Percentiles rank a stretch among this genome's conserved stretches.
phyloP scores from a whole-genome alignment of 2,329 filamentous ascomycete species.

The Trichoderma semiorbis region DNA sequence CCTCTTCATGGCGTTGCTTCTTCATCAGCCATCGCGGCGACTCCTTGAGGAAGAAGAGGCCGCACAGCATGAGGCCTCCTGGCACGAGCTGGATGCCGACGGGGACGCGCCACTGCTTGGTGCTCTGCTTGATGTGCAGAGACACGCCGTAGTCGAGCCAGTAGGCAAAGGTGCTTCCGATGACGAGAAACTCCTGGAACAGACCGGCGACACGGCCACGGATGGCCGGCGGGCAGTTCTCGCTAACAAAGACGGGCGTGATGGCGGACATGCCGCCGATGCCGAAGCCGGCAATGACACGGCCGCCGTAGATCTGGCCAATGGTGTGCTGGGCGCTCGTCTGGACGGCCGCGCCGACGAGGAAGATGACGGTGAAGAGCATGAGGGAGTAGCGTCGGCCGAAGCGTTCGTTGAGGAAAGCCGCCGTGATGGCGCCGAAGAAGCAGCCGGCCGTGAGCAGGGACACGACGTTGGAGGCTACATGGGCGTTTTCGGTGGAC shows the following conservation, averaged over 20 bases:
- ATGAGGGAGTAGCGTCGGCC: conserved; percentile 23
- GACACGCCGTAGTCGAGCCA: conserved; percentile 56
- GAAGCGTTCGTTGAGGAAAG: conserved; percentile 21
- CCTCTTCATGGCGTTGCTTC: conserved; percentile 57
- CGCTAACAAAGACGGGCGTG: conserved; percentile 25
- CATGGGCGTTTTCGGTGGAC: conserved; percentile 18
- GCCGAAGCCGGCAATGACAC: conserved; percentile 25
- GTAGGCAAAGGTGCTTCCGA: conserved; percentile 24
- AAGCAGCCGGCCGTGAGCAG: conserved; percentile 24
- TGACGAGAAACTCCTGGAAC: conserved; percentile 24
- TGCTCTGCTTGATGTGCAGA: conserved; percentile 43
- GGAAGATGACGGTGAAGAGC: conserved; percentile 22
- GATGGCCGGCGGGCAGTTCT: conserved; percentile 20
- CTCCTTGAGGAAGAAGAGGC: conserved; percentile 59
- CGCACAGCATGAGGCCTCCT: conserved; percentile 57
- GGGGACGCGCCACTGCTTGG: conserved; percentile 61
- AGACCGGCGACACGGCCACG: conserved; percentile 25
- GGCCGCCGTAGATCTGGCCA: conserved; percentile 25
- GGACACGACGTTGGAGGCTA: conserved; percentile 22
- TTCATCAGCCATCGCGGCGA: conserved; percentile 68
- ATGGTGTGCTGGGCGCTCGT: conserved; percentile 21
- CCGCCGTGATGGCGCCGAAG: conserved; percentile 24
- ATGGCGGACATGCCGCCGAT: conserved; percentile 27
- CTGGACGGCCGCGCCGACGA: conserved; percentile 22
- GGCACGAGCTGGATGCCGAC: conserved; percentile 67